Evolutionary conservation across 208 protist species (phyloP).

Genomic region (Trypanosoma cruzi): DNA sequence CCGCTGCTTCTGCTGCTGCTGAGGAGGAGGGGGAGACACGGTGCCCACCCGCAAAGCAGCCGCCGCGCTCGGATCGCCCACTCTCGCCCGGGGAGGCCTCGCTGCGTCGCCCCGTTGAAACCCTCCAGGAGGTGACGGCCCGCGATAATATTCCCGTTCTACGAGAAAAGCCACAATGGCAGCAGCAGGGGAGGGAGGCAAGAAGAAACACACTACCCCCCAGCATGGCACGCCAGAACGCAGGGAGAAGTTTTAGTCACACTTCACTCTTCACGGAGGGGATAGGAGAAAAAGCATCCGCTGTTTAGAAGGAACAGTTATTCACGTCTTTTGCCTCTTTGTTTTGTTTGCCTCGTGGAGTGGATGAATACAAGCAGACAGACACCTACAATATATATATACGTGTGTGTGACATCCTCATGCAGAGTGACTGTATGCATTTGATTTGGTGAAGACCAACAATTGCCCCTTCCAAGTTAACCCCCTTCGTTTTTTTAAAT

Average conservation of each 20-base stretch:
- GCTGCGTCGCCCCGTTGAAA: neutral
- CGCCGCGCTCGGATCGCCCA: neutral
- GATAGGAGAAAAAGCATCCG: too few species aligned
- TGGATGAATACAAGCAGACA: neutral
- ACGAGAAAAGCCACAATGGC: neutral
- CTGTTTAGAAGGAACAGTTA: neutral
- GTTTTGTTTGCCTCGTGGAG: neutral
- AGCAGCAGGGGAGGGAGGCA: neutral
- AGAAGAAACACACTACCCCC: constrained; percentile 7
- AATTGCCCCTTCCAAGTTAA: neutral
- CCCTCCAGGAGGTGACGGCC: constrained; percentile 5
- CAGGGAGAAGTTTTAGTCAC: neutral
- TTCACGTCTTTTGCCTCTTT: neutral
- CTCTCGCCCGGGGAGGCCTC: neutral
- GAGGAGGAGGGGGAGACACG: neutral
- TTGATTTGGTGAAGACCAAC: neutral
- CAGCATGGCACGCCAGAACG: neutral
- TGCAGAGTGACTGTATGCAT: neutral
- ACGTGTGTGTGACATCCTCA: neutral
- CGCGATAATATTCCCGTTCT: constrained; percentile 3
- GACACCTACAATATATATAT: too few species aligned
- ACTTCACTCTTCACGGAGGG: neutral
- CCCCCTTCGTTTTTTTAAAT: constrained; percentile 1
- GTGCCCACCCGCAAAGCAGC: neutral
- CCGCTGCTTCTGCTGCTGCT: neutral